These are phyloP conservation scores for Asterionellopsis glacialis DNA, from an alignment of 108 stramenopile genomes.

Conservation along the genomic window DNA sequence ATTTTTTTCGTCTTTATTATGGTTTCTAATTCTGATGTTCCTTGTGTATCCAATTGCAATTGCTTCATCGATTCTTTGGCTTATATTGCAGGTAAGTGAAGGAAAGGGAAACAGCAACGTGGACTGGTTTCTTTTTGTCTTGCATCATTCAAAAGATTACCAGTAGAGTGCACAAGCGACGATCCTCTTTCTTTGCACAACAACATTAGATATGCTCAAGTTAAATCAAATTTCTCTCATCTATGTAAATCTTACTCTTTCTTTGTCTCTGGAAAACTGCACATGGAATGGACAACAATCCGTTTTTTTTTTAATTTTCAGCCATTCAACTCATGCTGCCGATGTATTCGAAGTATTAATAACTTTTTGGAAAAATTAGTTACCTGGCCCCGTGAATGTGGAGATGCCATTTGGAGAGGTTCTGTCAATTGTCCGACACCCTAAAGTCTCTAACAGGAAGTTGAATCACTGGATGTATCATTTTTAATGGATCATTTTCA, in stretches of 20 bases:
- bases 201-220: too few relatives aligned
- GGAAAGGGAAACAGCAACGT: not conserved
- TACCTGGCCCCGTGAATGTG: slow-evolving; percentile 16
- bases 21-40: slow-evolving; percentile 26
- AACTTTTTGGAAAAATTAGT: slow-evolving; percentile 6
- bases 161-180: too few relatives aligned
- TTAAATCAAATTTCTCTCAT: too few relatives aligned
- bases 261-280: too few relatives aligned
- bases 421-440: not conserved
- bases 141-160: too few relatives aligned
- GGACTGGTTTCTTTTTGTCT: not conserved
- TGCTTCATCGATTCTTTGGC: slow-evolving; percentile 4
- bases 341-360: not conserved
- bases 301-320: too few relatives aligned
- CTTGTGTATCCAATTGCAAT: slow-evolving; percentile 43
- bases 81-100: slow-evolving; percentile 3
- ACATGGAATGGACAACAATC: too few relatives aligned
- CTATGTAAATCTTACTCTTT: too few relatives aligned
- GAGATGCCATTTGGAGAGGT: slow-evolving; percentile 8
- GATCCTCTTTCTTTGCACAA: too few relatives aligned
- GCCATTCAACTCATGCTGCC: slow-evolving; percentile 13
- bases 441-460: too few relatives aligned
- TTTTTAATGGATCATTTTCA: too few relatives aligned
- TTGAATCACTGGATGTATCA: too few relatives aligned
- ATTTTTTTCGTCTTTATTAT: slow-evolving; percentile 23